These are phyloP conservation scores for Beauveria medogensis DNA, from an alignment of 2,329 filamentous ascomycete genomes.

Conservation along the genomic window DNA sequence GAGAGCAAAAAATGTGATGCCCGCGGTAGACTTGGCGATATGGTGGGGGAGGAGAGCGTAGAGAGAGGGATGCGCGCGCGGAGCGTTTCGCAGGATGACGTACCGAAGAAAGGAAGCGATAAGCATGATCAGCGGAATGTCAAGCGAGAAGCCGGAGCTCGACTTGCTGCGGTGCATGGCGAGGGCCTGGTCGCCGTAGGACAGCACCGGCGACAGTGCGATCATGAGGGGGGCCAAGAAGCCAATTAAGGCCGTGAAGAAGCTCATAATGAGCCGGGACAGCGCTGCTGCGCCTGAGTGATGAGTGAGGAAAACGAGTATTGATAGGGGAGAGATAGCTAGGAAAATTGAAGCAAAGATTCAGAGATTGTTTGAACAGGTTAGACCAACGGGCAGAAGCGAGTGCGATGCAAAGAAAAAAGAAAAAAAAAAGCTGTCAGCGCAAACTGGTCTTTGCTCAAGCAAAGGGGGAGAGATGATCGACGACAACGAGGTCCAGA, in stretches of 20 bases:
- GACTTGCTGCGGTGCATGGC: conserved; percentile 57
- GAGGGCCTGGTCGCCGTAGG: conserved; percentile 57
- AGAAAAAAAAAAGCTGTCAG: background rate
- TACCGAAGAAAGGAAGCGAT: conserved; percentile 59
- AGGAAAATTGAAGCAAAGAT: background rate
- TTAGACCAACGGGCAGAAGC: background rate
- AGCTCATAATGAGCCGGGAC: conserved; percentile 21
- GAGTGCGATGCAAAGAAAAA: background rate
- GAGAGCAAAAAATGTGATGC: background rate
- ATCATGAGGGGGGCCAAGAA: conserved; percentile 56
- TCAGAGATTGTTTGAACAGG: too few relatives aligned
- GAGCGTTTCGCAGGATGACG: conserved; percentile 13
- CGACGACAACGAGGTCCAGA: background rate
- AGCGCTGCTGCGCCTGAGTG: background rate
- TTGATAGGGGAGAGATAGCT: background rate
- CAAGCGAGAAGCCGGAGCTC: conserved; percentile 61
- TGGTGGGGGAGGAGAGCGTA: background rate
- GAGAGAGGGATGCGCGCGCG: background rate
- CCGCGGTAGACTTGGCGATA: background rate
- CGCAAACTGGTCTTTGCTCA: background rate
- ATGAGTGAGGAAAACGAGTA: background rate
- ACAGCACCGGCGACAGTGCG: conserved; percentile 54
- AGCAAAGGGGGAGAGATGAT: conserved; percentile 1
- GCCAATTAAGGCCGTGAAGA: conserved; percentile 43
- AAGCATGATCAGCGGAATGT: conserved; percentile 66